phyloP scores from a whole-genome alignment of 257 asterid genomes.

The Solanum pimpinellifolium region DNA sequence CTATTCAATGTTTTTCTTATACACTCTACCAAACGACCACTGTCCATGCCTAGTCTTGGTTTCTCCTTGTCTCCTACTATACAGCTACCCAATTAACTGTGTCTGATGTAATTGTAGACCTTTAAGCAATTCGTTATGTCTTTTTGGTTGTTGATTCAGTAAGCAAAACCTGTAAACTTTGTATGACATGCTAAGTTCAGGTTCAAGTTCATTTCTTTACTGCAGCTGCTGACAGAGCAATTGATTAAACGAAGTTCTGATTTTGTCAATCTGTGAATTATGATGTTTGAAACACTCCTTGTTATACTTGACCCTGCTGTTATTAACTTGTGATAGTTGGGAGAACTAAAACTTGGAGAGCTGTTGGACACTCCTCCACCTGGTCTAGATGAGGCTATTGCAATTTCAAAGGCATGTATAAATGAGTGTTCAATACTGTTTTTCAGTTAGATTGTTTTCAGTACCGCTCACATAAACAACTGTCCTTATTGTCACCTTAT shows the following conservation, averaged over 20 bases:
- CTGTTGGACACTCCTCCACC: constrained; percentile 64
- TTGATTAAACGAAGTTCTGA: background rate
- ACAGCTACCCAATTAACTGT: background rate
- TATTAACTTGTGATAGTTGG: constrained; percentile 24
- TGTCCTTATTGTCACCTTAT: background rate
- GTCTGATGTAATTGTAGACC: background rate
- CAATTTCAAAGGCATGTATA: constrained; percentile 50
- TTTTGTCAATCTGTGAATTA: background rate
- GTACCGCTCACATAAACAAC: background rate
- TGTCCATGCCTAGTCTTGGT: background rate
- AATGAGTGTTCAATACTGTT: background rate
- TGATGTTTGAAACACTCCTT: background rate
- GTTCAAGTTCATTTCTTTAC: background rate
- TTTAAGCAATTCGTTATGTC: background rate
- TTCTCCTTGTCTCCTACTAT: background rate
- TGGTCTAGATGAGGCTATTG: constrained; percentile 70
- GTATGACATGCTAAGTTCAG: background rate
- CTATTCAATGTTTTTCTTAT: background rate
- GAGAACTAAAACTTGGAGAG: constrained; percentile 63
- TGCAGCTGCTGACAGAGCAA: background rate
- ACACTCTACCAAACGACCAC: no score
- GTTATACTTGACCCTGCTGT: background rate
- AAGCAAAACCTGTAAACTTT: background rate
- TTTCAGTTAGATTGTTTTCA: constrained; percentile 28
- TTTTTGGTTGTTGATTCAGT: background rate